phyloP scores from a whole-genome alignment of 768 basidiomycete genomes.

The Naganishia friedmannii region DNA sequence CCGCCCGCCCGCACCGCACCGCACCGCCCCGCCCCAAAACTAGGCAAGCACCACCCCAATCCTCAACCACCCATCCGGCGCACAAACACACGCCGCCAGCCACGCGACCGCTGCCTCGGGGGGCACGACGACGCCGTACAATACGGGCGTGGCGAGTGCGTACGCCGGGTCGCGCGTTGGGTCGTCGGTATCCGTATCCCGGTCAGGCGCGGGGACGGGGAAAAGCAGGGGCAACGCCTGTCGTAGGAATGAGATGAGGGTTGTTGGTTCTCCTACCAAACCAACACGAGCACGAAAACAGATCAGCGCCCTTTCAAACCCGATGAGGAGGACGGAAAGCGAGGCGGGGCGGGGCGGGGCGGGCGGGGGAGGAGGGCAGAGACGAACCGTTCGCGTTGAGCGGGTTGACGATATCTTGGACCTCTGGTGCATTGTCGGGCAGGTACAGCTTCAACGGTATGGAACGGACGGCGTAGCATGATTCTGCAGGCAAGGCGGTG shows the following conservation, averaged over 20 bases:
- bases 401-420: constrained; percentile 86
- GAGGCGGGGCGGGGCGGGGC: too few relatives aligned
- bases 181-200: constrained; percentile 29
- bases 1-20: too few relatives aligned
- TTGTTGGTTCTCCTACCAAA: constrained; percentile 74
- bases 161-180: constrained; percentile 51
- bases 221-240: constrained; percentile 75
- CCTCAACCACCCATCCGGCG: constrained; percentile 93
- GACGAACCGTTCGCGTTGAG: constrained; percentile 39
- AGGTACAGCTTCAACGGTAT: constrained; percentile 86
- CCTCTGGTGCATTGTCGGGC: constrained; percentile 75
- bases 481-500: constrained; percentile 58
- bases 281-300: constrained; percentile 26
- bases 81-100: constrained; percentile 86
- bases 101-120: constrained; percentile 86
- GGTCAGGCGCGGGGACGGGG: constrained; percentile 51
- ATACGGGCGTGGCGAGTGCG: constrained; percentile 66
- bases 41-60: constrained; percentile 62
- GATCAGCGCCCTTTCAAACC: too few relatives aligned
- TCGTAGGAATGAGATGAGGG: constrained; percentile 67
- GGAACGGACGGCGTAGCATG: constrained; percentile 79
- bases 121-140: constrained; percentile 81
- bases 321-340: too few relatives aligned
- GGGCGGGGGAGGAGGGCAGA: too few relatives aligned
- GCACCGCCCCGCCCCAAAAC: too few relatives aligned